A percentile compares a stretch with the other conserved stretches of the same genome.
These are phyloP conservation scores for Saksenaea vasiformis DNA, from an alignment of 371 early-diverging fungal species.

Conservation along the genomic window DNA sequence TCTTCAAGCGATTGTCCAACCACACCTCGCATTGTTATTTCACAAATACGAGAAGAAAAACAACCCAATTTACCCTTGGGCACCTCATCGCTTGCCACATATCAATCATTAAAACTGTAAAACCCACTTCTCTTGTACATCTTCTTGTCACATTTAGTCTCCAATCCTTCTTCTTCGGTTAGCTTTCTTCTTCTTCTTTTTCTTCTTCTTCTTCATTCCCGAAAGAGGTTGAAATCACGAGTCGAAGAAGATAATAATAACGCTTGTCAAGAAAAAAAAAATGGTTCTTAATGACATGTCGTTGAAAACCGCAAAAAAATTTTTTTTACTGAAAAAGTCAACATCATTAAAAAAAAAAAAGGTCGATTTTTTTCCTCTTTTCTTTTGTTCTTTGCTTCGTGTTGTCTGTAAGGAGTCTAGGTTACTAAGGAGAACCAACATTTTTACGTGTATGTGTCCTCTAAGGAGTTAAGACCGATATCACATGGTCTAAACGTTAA, in stretches of 20 bases:
- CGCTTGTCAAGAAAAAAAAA: background rate
- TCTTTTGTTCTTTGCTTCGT: too few species aligned
- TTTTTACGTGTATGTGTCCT: background rate
- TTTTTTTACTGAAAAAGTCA: background rate
- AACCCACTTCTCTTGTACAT: background rate
- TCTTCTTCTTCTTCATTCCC: background rate
- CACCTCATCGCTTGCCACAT: background rate
- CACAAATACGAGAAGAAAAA: background rate
- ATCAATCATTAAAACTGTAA: constrained; percentile 2
- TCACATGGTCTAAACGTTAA: background rate
- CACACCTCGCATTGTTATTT: constrained; percentile 3
- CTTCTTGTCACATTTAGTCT: background rate
- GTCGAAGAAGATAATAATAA: background rate
- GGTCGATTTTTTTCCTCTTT: background rate
- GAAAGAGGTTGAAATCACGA: background rate
- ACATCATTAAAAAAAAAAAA: background rate
- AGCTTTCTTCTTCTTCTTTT: constrained; percentile 1
- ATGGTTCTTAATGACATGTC: background rate
- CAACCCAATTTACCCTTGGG: background rate
- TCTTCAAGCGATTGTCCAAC: background rate
- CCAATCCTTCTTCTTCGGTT: background rate
- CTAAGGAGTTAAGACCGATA: background rate
- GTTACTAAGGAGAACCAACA: background rate
- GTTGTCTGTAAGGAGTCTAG: background rate
- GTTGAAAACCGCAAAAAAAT: background rate